A percentile compares a stretch with the other conserved stretches of the same genome.
Conservation (phyloP, 2,329 filamentous ascomycete genomes). For the Calonectria pteridis region DNA sequence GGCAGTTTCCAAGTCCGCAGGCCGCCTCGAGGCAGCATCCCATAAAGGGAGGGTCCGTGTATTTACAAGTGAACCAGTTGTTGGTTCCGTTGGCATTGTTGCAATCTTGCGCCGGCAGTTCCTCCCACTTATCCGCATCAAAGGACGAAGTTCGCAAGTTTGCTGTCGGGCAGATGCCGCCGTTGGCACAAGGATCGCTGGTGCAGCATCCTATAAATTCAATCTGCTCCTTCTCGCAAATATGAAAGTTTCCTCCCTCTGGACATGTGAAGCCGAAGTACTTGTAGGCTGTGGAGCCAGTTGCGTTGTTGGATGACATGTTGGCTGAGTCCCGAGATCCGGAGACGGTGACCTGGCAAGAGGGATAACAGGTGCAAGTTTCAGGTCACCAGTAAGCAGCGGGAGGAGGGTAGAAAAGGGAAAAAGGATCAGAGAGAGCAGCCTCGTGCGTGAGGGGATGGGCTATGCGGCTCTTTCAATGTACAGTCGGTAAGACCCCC, state of each 20-base stretch:
- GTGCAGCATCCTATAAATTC: conserved; percentile 58
- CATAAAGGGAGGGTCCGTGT: conserved; percentile 50
- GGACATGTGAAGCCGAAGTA: conserved; percentile 50
- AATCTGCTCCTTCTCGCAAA: conserved; percentile 47
- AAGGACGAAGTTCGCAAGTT: conserved; percentile 49
- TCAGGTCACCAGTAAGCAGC: neutral
- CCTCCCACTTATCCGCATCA: conserved; percentile 42
- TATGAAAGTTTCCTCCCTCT: conserved; percentile 51
- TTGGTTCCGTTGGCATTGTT: conserved; percentile 26
- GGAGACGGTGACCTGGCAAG: neutral
- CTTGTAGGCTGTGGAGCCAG: neutral
- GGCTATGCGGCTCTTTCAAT: conserved; percentile 27
- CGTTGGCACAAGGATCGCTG: conserved; percentile 49
- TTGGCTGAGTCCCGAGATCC: neutral
- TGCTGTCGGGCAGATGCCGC: conserved; percentile 49
- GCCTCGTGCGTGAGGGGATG: neutral
- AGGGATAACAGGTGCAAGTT: neutral
- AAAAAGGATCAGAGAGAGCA: conserved; percentile 14
- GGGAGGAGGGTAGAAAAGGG: neutral
- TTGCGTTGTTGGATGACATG: conserved; percentile 29
- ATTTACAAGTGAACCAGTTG: conserved; percentile 53
- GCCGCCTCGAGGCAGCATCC: conserved; percentile 52
- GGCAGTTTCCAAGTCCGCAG: conserved; percentile 34
- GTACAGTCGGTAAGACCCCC: conserved; percentile 7
- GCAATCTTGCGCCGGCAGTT: conserved; percentile 52